phyloP scores from a whole-genome alignment of 768 basidiomycete species.

The Mycena latifolia region DNA sequence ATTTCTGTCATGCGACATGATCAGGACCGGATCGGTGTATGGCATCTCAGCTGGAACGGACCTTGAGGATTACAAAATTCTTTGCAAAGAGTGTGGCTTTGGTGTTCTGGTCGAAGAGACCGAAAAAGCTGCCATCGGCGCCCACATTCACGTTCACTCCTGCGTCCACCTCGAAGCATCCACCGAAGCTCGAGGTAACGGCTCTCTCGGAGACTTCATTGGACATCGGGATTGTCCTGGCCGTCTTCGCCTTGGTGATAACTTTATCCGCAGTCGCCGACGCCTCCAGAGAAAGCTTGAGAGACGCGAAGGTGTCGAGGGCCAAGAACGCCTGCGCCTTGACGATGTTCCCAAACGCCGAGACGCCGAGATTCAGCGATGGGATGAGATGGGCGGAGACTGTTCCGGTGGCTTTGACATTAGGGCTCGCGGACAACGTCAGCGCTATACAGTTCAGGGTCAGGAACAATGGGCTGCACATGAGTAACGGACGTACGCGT shows the following conservation, averaged over 20 bases:
- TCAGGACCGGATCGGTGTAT: too few relatives aligned
- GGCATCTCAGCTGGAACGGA: too few relatives aligned
- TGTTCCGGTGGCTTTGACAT: slow-evolving; percentile 41
- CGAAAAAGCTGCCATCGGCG: slow-evolving; percentile 54
- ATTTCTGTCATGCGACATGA: too few relatives aligned
- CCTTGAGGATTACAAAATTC: too few relatives aligned
- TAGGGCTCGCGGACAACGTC: slow-evolving; percentile 40
- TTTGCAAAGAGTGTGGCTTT: slow-evolving; percentile 49
- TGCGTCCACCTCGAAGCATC: slow-evolving; percentile 50
- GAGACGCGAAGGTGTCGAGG: slow-evolving; percentile 42
- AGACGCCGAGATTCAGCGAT: slow-evolving; percentile 42
- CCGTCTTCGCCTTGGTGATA: background rate
- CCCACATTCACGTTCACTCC: slow-evolving; percentile 55
- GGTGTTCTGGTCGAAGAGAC: slow-evolving; percentile 49
- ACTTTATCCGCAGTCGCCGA: background rate
- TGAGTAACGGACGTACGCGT: slow-evolving; percentile 20
- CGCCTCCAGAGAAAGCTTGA: slow-evolving; percentile 38
- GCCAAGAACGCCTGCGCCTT: slow-evolving; percentile 30
- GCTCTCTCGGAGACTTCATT: too few relatives aligned
- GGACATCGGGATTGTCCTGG: background rate
- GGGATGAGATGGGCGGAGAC: slow-evolving; percentile 49
- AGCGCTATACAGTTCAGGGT: slow-evolving; percentile 32
- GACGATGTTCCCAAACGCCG: slow-evolving; percentile 33
- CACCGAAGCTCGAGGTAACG: slow-evolving; percentile 43
- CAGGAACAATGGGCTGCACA: too few relatives aligned